Evolutionary conservation across 1,284 basidiomycete genomes (phyloP), one percentile per base, ranked within the genome.

Genomic region (Austroboletus novae-zelandiae): DNA sequence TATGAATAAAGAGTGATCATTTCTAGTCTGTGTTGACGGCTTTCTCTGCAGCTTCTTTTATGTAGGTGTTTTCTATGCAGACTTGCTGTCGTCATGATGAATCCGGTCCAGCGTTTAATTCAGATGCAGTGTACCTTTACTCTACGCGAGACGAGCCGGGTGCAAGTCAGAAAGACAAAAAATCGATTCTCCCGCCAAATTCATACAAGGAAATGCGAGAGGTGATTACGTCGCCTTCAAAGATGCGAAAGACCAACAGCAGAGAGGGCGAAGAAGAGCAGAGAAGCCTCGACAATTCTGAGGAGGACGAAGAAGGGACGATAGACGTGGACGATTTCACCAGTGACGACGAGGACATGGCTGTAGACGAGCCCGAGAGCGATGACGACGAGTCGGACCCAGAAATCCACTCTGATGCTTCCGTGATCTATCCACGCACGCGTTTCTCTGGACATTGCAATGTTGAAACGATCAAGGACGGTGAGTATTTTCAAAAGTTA

Each of bases 401-500:
- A 15, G 66, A 71, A 14, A 59, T 61, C 35, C 64, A 71, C 51
- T 58, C 71, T 14, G 61, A 69, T 50, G 72, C 84, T 2, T 84
- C 91, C 2, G 65, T 84, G 32, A 71, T 96, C 46, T 71, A 80
- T 49, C 93, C 94, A n/a, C 78, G 81, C 27, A 68, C 67, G 48
- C 76, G 78, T 9, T 97, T 81, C 68, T 66, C 67, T 23, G 94
- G 94, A 2, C 84, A 88, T 36, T 81, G 85, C 55, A 98, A 97
- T 67, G 74, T 87, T 4, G 84, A 86, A 57, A 98, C 94, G 0
- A 83, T 95, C 49, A 98, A 97, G 70, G 94, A 97, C 67, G 91
- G 93, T 90, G 57, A 66, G 84, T 64, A 47, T 44, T 37, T n/a
- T 45, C 32, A 39, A 13, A 35, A 27, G 14, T 40, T 29, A 30